Conservation (phyloP, 1,284 basidiomycete species). For the Schizophyllum amplum region DNA sequence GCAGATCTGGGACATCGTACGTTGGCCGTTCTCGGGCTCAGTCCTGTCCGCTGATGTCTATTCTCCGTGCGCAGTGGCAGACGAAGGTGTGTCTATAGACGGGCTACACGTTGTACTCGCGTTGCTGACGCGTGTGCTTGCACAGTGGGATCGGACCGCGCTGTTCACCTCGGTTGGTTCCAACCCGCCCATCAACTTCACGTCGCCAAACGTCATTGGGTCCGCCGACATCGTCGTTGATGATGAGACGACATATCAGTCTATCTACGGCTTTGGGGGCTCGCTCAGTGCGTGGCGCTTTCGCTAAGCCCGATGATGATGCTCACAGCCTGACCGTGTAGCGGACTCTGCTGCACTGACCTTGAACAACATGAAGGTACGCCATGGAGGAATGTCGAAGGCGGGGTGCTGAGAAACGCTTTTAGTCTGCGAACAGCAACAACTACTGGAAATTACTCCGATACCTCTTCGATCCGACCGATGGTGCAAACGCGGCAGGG, state of each 20-base stretch:
- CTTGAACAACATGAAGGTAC: conserved; percentile 43
- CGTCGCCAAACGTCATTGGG: conserved; percentile 32
- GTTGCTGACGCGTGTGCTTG: too few species aligned
- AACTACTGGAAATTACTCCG: conserved; percentile 38
- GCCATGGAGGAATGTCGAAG: not conserved
- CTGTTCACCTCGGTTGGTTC: conserved; percentile 40
- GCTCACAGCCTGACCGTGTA: too few species aligned
- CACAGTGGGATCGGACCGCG: conserved; percentile 41
- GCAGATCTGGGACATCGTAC: conserved; percentile 33
- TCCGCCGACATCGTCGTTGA: conserved; percentile 40
- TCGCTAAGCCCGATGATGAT: not conserved
- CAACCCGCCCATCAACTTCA: conserved; percentile 46
- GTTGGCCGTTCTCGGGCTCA: not conserved
- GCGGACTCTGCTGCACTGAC: conserved; percentile 43
- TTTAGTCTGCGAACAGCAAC: conserved; percentile 15
- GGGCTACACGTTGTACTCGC: too few species aligned
- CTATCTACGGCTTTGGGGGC: conserved; percentile 43
- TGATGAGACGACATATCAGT: conserved; percentile 33
- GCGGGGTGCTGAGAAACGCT: not conserved
- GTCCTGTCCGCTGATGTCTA: too few species aligned
- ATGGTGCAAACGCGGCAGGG: conserved; percentile 42
- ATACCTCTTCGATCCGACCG: conserved; percentile 36
- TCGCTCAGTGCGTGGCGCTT: conserved; percentile 33
- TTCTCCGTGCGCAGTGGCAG: too few species aligned
- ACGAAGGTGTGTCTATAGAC: too few species aligned